Base-by-base conservation (phyloP, 2,329 filamentous ascomycete genomes). In the Alternaria ethzedia region DNA sequence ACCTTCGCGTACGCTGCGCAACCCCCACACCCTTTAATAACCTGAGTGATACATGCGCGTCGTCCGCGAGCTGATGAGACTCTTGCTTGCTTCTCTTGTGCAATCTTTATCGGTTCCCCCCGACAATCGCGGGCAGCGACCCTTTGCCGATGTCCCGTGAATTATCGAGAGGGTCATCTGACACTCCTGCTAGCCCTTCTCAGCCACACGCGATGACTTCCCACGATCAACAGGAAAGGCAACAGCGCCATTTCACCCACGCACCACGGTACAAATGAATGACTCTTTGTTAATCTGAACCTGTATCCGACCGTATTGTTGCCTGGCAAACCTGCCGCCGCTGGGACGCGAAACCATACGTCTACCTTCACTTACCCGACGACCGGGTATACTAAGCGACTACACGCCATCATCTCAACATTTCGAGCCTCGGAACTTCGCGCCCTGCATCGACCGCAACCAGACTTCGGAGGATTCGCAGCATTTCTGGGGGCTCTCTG, bases 281-380 rank as follows among this genome's bases (percentile, higher is more conserved):
- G n/a, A 11, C 11, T 17, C 23, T 49, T 23, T 44, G 13, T 36
- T 49, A 32, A 20, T 54, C 56, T 28, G 21, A 20, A 17, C 30
- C 13, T 21, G 10, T 13, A 12, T 10, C 25, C 50, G 59, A 59
- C 66, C 50, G 59, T 60, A 64, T 68, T 69, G 58, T 65, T 63
- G 56, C 59, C 54, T 51, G 55, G 50, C 54, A 52, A 52, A 63
- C 62, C 23, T 26, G 36, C 41, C 56, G 46, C 61, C 61, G 47
- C 58, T 63, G 55, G 45, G 65, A 63, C 70, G 66, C 58, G 65
- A 67, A 59, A 66, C 52, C 61, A 54, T 67, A 62, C 66, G 65
- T 60, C 59, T 68, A 52, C 69, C 72, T 70, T 71, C 61, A 68
- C 68, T 69, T 66, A 62, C 66, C 45, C 62, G 66, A 43, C 69